Percentiles rank a stretch among this genome's conserved stretches.
phyloP scores from a whole-genome alignment of 2,329 filamentous ascomycete genomes.

The Verticillium tricorpus region DNA sequence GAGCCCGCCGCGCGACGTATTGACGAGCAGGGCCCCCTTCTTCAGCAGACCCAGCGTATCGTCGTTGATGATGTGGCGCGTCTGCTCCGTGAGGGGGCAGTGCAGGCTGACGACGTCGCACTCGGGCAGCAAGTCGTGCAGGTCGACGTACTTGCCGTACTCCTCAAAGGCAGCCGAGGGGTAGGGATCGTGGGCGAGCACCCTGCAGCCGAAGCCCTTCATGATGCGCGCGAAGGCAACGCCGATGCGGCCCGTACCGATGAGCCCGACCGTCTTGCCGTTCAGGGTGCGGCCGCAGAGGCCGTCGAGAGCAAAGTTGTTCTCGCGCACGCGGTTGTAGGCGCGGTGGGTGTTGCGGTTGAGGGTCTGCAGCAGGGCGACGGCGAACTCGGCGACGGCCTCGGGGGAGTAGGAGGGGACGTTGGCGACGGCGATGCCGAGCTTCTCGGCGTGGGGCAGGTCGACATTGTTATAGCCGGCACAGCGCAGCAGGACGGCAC shows the following conservation, averaged over 20 bases:
- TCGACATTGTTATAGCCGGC: slow-evolving; percentile 67
- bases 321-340: slow-evolving; percentile 64
- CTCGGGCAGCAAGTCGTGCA: slow-evolving; percentile 48
- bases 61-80: slow-evolving; percentile 41
- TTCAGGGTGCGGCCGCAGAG: slow-evolving; percentile 56
- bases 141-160: slow-evolving; percentile 46
- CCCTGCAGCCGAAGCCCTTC: slow-evolving; percentile 58
- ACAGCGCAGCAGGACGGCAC: slow-evolving; percentile 60
- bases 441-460: slow-evolving; percentile 46
- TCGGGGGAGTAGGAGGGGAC: slow-evolving; percentile 67
- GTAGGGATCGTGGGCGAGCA: slow-evolving; percentile 59
- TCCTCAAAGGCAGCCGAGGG: slow-evolving; percentile 42
- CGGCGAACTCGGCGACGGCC: slow-evolving; percentile 64
- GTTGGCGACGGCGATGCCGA: slow-evolving; percentile 58
- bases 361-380: slow-evolving; percentile 63
- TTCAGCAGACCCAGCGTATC: slow-evolving; percentile 21
- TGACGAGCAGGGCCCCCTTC: slow-evolving; percentile 46
- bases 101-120: slow-evolving; percentile 62
- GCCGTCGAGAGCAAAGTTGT: slow-evolving; percentile 63
- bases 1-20: slow-evolving; percentile 64
- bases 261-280: slow-evolving; percentile 62
- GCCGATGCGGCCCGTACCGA: slow-evolving; percentile 64
- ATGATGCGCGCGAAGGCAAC: slow-evolving; percentile 57
- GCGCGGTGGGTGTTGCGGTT: slow-evolving; percentile 65
- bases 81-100: slow-evolving; percentile 58